Conservation (phyloP, 306 rosid genomes). For the Acmispon strigosus region DNA sequence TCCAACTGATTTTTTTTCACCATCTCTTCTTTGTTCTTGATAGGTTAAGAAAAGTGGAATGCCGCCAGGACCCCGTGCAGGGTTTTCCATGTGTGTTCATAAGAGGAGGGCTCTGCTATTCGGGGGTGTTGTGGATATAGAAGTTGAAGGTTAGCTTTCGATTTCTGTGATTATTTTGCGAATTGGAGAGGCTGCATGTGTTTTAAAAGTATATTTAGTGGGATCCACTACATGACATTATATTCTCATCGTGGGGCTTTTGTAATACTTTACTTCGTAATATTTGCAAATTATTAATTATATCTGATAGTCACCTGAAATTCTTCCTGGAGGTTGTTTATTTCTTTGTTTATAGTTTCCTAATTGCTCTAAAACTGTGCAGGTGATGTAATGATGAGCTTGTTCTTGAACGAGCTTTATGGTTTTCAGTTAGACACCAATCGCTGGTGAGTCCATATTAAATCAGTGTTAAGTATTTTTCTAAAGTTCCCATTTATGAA, state of each 20-base stretch:
- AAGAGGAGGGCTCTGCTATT: conserved; percentile 85
- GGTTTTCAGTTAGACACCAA: conserved; percentile 83
- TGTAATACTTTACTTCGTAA: background rate
- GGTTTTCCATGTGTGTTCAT: conserved; percentile 92
- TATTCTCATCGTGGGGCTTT: background rate
- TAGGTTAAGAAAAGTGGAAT: conserved; percentile 96
- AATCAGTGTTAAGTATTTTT: background rate
- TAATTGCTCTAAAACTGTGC: conserved; percentile 26
- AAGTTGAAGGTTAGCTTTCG: conserved; percentile 66
- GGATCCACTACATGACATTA: background rate
- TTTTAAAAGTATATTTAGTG: conserved; percentile 1
- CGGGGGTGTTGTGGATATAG: conserved; percentile 98
- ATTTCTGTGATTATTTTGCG: background rate
- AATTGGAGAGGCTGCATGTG: background rate
- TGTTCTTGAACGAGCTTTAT: conserved; percentile 89
- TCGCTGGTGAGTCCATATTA: conserved; percentile 63
- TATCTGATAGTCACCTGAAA: background rate
- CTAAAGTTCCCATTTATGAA: background rate
- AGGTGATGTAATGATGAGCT: conserved; percentile 95
- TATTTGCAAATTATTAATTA: conserved; percentile 5
- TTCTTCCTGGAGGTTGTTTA: background rate
- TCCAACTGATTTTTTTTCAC: conserved; percentile 11
- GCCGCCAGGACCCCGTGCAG: conserved; percentile 99
- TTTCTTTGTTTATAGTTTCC: conserved; percentile 8
- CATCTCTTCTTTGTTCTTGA: conserved; percentile 15